A percentile compares a stretch with the other conserved stretches of the same genome.
These are phyloP conservation scores for Magnusiomyces sp. DNA, from an alignment of 1,139 yeast species.

Conservation along the genomic window DNA sequence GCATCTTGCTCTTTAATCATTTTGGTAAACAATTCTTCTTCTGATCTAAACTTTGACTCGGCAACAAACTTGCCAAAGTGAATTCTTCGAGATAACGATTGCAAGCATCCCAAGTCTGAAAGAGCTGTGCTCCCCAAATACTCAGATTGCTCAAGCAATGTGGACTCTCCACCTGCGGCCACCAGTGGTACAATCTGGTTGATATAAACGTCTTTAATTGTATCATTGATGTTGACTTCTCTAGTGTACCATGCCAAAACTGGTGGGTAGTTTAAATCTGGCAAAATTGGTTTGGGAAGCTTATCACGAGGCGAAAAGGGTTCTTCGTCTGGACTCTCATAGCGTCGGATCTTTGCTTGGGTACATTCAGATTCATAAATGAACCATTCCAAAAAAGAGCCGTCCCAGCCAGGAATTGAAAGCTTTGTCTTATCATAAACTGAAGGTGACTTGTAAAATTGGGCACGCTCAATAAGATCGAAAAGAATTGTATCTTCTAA, in stretches of 20 bases:
- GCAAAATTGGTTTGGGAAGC: conserved; percentile 61
- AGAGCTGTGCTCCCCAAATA: conserved; percentile 82
- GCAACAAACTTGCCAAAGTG: conserved; percentile 98
- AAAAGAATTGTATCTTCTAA: conserved; percentile 97
- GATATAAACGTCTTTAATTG: conserved; percentile 60
- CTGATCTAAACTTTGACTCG: conserved; percentile 76
- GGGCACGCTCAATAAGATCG: conserved; percentile 86
- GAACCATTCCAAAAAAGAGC: conserved; percentile 83
- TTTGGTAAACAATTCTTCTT: conserved; percentile 52
- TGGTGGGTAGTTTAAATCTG: conserved; percentile 69
- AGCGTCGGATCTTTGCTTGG: conserved; percentile 67
- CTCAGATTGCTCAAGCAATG: conserved; percentile 56
- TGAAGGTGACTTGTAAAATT: conserved; percentile 66
- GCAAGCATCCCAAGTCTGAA: conserved; percentile 79
- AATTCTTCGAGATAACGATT: conserved; percentile 84
- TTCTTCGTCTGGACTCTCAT: conserved; percentile 91
- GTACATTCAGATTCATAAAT: conserved; percentile 64
- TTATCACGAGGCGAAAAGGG: conserved; percentile 52
- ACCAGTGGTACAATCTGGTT: conserved; percentile 64
- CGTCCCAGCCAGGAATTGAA: conserved; percentile 58
- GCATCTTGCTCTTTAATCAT: conserved; percentile 60
- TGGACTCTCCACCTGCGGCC: conserved; percentile 42
- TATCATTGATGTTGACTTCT: conserved; percentile 67
- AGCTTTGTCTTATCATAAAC: conserved; percentile 59
- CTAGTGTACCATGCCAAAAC: conserved; percentile 65